Evolutionary conservation across 1,139 yeast genomes (phyloP).

Genomic region (Candida gigantensis): DNA sequence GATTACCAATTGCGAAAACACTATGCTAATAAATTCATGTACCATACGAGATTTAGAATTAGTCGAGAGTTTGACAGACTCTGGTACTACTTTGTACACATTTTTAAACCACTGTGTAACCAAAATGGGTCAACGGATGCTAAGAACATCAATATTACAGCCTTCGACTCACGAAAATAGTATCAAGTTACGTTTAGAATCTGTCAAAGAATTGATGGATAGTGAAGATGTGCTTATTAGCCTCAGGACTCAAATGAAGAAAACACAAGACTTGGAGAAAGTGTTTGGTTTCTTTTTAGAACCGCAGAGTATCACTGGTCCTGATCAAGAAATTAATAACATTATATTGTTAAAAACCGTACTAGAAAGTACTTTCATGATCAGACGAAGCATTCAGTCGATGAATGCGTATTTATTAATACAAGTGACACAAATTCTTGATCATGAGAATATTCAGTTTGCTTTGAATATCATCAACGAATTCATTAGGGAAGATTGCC

Average conservation of each 20-base stretch:
- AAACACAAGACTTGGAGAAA: constrained; percentile 37
- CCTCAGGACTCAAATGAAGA: constrained; percentile 23
- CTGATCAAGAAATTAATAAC: constrained; percentile 37
- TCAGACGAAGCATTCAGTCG: constrained; percentile 18
- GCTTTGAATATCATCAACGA: constrained; percentile 27
- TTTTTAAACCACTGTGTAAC: constrained; percentile 39
- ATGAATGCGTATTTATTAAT: constrained; percentile 18
- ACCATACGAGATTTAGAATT: constrained; percentile 39
- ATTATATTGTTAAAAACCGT: constrained; percentile 37
- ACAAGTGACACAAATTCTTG: constrained; percentile 30
- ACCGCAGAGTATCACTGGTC: constrained; percentile 17
- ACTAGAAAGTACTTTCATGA: constrained; percentile 17
- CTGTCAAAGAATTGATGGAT: constrained; percentile 32
- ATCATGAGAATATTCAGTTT: constrained; percentile 20
- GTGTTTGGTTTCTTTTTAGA: constrained; percentile 26
- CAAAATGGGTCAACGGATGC: constrained; percentile 45
- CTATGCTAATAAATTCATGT: constrained; percentile 40
- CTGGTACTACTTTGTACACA: constrained; percentile 32
- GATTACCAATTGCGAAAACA: constrained; percentile 38
- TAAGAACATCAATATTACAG: constrained; percentile 42
- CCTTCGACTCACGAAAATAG: constrained; percentile 40
- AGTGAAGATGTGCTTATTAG: constrained; percentile 18
- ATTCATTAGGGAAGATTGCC: constrained; percentile 39
- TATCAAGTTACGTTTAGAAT: constrained; percentile 30
- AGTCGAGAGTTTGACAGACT: constrained; percentile 28